Evolutionary conservation across 495 filamentous ascomycete genomes (phyloP).

Genomic region (Lineolata rhizophorae): DNA sequence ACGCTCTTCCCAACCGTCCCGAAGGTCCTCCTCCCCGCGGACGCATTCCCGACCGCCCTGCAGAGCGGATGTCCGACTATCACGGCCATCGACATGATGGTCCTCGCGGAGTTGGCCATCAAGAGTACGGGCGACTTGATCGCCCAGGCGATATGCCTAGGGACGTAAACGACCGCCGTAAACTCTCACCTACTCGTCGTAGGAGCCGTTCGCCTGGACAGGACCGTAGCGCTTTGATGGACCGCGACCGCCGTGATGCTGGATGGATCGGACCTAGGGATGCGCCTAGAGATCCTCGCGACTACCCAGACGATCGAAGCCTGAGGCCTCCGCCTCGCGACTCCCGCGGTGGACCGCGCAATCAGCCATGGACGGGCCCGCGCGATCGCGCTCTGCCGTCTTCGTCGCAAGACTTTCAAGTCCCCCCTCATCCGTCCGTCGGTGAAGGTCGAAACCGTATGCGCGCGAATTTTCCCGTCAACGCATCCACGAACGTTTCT

Average conservation of each 20-base stretch:
- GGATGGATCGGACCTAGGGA: neutral
- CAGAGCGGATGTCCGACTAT: slow-evolving; percentile 5
- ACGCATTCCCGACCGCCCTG: slow-evolving; percentile 1
- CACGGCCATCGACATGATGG: slow-evolving; percentile 3
- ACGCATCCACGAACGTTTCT: too few species aligned
- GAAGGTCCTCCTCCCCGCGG: slow-evolving; percentile 3
- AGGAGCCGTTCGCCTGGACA: slow-evolving; percentile 10
- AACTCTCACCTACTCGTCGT: slow-evolving; percentile 11
- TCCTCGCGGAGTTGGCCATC: too few species aligned
- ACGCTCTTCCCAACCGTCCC: slow-evolving; percentile 11
- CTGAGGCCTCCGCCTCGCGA: slow-evolving; percentile 5
- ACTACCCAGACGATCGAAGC: slow-evolving; percentile 10
- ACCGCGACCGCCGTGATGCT: slow-evolving; percentile 10
- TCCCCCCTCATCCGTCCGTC: neutral
- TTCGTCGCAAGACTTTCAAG: neutral
- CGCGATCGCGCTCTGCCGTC: too few species aligned
- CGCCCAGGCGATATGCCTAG: slow-evolving; percentile 11
- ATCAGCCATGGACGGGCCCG: neutral
- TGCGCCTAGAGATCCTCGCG: slow-evolving; percentile 5
- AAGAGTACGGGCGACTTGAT: slow-evolving; percentile 15
- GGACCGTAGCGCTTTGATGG: slow-evolving; percentile 4
- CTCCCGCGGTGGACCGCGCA: neutral
- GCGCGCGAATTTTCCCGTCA: slow-evolving; percentile 4
- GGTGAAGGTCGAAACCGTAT: neutral
- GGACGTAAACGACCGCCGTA: slow-evolving; percentile 10